These are phyloP conservation scores for Apodospora peruviana DNA, from an alignment of 495 filamentous ascomycete genomes.

Conservation along the genomic window DNA sequence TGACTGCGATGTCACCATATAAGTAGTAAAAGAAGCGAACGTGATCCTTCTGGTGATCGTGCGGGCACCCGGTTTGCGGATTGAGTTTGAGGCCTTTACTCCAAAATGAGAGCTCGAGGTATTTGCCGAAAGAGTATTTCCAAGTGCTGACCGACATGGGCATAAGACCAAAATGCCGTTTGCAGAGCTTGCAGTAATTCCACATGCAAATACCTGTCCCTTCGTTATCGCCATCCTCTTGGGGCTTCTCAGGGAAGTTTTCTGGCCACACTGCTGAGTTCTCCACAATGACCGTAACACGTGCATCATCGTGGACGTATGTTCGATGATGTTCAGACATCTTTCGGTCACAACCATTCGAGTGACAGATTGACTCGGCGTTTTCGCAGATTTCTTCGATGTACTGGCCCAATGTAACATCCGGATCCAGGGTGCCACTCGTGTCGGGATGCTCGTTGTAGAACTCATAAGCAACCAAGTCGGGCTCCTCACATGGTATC, in stretches of 20 bases:
- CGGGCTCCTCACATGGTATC: slow-evolving; percentile 86
- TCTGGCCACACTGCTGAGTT: slow-evolving; percentile 45
- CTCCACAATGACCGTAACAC: slow-evolving; percentile 83
- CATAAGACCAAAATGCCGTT: slow-evolving; percentile 79
- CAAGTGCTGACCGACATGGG: slow-evolving; percentile 94
- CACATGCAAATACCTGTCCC: slow-evolving; percentile 84
- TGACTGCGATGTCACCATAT: slow-evolving; percentile 62
- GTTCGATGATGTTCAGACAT: slow-evolving; percentile 94
- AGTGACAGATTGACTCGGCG: slow-evolving; percentile 67
- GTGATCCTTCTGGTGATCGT: slow-evolving; percentile 89
- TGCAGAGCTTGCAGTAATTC: slow-evolving; percentile 90
- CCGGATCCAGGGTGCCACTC: slow-evolving; percentile 59
- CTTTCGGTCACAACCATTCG: slow-evolving; percentile 79
- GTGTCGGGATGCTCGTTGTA: slow-evolving; percentile 81
- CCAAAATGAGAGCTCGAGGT: slow-evolving; percentile 95
- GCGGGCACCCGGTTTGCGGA: slow-evolving; percentile 72
- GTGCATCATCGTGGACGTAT: slow-evolving; percentile 94
- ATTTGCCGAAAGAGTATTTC: slow-evolving; percentile 99
- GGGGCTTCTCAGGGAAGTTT: slow-evolving; percentile 37
- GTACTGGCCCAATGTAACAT: slow-evolving; percentile 92
- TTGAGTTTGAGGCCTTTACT: slow-evolving; percentile 74
- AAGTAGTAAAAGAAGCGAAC: slow-evolving; percentile 87
- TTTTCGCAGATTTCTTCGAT: slow-evolving; percentile 83
- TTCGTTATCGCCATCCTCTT: slow-evolving; percentile 34
- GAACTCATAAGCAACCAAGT: slow-evolving; percentile 77